These are phyloP conservation scores for Hypholoma fasciculare DNA, from an alignment of 768 basidiomycete species.

Conservation along the genomic window DNA sequence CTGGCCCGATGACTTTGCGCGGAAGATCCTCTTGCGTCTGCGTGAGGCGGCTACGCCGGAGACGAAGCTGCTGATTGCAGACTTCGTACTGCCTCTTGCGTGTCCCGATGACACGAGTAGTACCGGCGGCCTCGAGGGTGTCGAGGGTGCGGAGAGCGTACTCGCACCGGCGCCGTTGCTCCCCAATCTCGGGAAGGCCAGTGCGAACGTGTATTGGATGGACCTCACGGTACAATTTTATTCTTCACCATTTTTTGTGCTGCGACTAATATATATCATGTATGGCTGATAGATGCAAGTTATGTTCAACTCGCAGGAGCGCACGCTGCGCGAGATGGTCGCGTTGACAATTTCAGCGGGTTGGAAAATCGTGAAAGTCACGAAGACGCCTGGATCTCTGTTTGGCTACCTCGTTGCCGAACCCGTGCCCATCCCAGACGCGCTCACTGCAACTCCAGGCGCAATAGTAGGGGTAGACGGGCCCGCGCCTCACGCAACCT, in stretches of 20 bases:
- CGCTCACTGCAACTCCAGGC: conserved; percentile 15
- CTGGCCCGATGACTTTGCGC: conserved; percentile 67
- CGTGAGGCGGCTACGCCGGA: conserved; percentile 47
- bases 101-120: conserved; percentile 51
- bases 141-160: conserved; percentile 53
- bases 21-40: conserved; percentile 42
- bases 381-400: conserved; percentile 57
- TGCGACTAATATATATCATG: neutral
- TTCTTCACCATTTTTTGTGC: neutral
- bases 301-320: conserved; percentile 68
- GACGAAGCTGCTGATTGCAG: conserved; percentile 69
- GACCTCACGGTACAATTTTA: conserved; percentile 55
- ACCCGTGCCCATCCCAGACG: conserved; percentile 51
- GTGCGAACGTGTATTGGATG: conserved; percentile 68
- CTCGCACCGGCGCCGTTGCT: conserved; percentile 65
- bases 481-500: conserved; percentile 23
- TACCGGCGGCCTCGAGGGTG: conserved; percentile 29
- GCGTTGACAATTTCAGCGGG: conserved; percentile 55
- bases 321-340: conserved; percentile 65
- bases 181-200: conserved; percentile 74
- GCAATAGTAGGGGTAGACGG: conserved; percentile 3
- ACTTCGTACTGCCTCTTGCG: conserved; percentile 69
- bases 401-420: conserved; percentile 75
- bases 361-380: conserved; percentile 60
- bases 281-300: conserved; percentile 58